These are phyloP conservation scores for Boletellus sp. DNA, from an alignment of 768 basidiomycete genomes.

Conservation along the genomic window DNA sequence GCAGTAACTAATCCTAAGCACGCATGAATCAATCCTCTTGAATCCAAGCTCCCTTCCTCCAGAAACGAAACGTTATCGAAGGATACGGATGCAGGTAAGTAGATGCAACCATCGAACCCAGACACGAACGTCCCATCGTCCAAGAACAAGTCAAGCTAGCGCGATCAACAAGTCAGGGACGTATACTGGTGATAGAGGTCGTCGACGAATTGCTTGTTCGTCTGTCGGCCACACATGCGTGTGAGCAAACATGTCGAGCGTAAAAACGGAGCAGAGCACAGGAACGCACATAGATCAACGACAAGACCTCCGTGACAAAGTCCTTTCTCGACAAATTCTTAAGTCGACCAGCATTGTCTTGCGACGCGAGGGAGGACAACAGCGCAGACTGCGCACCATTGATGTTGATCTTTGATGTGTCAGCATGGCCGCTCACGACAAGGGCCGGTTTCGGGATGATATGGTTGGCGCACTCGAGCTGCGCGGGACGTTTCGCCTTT, in stretches of 20 bases:
- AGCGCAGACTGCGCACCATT: conserved; percentile 22
- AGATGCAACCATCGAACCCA: too few relatives aligned
- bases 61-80: conserved; percentile 1
- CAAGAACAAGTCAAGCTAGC: not conserved
- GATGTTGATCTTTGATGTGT: conserved; percentile 15
- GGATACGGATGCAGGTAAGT: too few relatives aligned
- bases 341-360: conserved; percentile 16
- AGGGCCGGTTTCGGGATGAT: conserved; percentile 2
- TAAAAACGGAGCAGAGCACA: not conserved
- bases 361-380: conserved; percentile 21
- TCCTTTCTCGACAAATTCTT: conserved; percentile 45
- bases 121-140: not conserved
- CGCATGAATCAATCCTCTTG: not conserved
- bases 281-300: conserved; percentile 55
- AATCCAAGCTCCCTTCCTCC: not conserved
- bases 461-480: conserved; percentile 3
- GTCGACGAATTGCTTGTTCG: conserved; percentile 64
- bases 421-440: not conserved
- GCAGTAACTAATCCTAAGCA: conserved; percentile 7
- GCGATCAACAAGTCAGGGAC: conserved; percentile 12
- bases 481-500: conserved; percentile 16
- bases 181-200: conserved; percentile 53
- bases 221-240: conserved; percentile 35
- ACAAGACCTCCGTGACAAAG: conserved; percentile 57
- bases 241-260: not conserved